Conservation (phyloP, 1,284 basidiomycete genomes). For the Ustilago crameri region DNA sequence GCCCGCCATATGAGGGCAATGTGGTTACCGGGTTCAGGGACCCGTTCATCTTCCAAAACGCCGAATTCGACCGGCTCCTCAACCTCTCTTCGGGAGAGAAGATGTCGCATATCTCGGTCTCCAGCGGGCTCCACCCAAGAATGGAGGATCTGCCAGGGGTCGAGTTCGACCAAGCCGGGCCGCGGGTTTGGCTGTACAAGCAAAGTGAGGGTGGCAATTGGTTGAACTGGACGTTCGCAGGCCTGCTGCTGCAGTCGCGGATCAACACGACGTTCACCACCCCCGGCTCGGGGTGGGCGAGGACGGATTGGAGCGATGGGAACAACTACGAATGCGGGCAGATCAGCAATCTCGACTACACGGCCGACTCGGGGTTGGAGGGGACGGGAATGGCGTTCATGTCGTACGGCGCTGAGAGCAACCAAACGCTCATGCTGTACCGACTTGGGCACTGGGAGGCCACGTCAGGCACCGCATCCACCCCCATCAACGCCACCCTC, state of each 20-base stretch:
- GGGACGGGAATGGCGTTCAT: constrained; percentile 17
- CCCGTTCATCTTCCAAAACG: constrained; percentile 35
- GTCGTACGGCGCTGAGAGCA: constrained; percentile 32
- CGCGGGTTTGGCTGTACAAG: constrained; percentile 28
- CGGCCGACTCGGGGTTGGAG: constrained; percentile 15
- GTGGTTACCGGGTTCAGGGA: constrained; percentile 40
- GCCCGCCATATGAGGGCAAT: constrained; percentile 25
- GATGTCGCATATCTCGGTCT: constrained; percentile 22
- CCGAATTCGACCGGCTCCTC: constrained; percentile 20
- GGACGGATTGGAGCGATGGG: constrained; percentile 22
- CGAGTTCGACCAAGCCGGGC: constrained; percentile 15
- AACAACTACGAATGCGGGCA: constrained; percentile 36
- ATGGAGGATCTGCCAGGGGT: constrained; percentile 18
- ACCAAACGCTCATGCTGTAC: constrained; percentile 32
- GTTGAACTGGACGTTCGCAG: constrained; percentile 32
- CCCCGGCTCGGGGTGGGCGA: constrained; percentile 23
- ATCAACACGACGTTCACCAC: constrained; percentile 33
- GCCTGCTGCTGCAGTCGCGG: constrained; percentile 12
- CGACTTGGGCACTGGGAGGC: constrained; percentile 30
- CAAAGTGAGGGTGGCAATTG: constrained; percentile 22
- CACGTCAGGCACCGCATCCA: background rate
- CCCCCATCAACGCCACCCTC: constrained; percentile 13
- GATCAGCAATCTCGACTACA: constrained; percentile 18
- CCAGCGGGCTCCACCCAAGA: constrained; percentile 17
- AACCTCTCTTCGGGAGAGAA: constrained; percentile 2